These are phyloP conservation scores for Candida sp. DNA, from an alignment of 1,139 yeast species.

Conservation along the genomic window DNA sequence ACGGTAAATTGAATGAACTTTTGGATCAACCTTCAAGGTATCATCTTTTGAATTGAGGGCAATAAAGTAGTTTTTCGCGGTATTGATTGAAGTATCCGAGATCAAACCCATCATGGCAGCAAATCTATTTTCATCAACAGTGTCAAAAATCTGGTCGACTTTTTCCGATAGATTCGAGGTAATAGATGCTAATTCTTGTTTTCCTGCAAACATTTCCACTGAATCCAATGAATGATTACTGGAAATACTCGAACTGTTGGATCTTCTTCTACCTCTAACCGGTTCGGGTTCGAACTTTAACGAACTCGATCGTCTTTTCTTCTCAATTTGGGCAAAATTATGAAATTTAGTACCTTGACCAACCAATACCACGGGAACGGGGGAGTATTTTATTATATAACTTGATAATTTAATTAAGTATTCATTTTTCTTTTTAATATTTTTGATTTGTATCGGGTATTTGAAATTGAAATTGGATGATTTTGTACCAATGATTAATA, in stretches of 20 bases:
- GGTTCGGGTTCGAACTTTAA: conserved; percentile 1
- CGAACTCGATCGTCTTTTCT: conserved; percentile 1
- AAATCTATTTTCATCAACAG: conserved; percentile 11
- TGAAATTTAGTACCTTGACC: conserved; percentile 14
- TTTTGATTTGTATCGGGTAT: conserved; percentile 33
- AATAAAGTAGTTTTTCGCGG: conserved; percentile 21
- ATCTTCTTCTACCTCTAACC: conserved; percentile 3
- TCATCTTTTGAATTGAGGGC: conserved; percentile 18
- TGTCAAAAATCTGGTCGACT: conserved; percentile 4
- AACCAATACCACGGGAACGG: conserved; percentile 39
- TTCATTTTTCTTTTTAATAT: conserved; percentile 13
- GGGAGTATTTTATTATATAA: conserved; percentile 37
- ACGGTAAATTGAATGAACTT: conserved; percentile 31
- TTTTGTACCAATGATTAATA: conserved; percentile 38
- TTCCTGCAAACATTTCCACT: conserved; percentile 1
- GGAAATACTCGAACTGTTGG: conserved; percentile 9
- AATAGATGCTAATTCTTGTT: conserved; percentile 7
- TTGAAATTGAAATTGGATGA: conserved; percentile 41
- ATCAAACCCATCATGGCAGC: conserved; percentile 19
- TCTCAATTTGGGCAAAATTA: conserved; percentile 1
- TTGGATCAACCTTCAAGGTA: conserved; percentile 18
- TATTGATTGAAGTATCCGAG: conserved; percentile 28
- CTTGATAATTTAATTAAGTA: conserved; percentile 37
- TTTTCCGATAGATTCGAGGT: conserved; percentile 9
- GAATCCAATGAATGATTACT: conserved; percentile 11